Evolutionary conservation across 371 early-diverging fungal genomes (phyloP).

Genomic region (Smittium culicis): DNA sequence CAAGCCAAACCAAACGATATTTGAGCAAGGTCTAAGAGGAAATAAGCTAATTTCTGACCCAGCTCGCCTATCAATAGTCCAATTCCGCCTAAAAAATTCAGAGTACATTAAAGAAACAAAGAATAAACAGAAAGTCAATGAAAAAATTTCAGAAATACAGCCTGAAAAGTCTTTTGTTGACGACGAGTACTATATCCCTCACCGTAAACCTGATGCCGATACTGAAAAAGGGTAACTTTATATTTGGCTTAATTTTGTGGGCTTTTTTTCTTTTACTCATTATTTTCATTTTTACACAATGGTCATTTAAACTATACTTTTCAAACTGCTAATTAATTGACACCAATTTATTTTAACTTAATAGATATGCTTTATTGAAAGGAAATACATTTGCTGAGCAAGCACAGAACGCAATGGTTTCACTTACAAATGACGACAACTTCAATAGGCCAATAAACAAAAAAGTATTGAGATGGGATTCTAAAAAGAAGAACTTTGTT

Average conservation of each 20-base stretch:
- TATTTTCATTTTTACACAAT: no score
- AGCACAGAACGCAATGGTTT: conserved; percentile 60
- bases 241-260: no score
- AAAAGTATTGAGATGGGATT: conserved; percentile 72
- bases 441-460: conserved; percentile 21
- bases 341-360: no score
- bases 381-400: conserved; percentile 65
- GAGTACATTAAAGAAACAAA: conserved; percentile 40
- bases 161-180: conserved; percentile 44
- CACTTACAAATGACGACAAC: conserved; percentile 44
- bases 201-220: conserved; percentile 68
- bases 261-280: no score
- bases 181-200: conserved; percentile 76
- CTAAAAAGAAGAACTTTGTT: conserved; percentile 83
- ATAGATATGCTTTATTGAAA: conserved; percentile 47
- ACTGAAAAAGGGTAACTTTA: conserved; percentile 70
- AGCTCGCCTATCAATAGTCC: conserved; percentile 62
- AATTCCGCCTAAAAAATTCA: conserved; percentile 49
- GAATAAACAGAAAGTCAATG: conserved; percentile 25
- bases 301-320: no score
- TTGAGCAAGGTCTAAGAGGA: conserved; percentile 79
- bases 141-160: conserved; percentile 18
- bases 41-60: conserved; percentile 44
- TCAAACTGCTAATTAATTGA: no score
- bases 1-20: conserved; percentile 79